phyloP scores from a whole-genome alignment of 1,139 yeast species.

The Nakaseomyces bracarensis region DNA sequence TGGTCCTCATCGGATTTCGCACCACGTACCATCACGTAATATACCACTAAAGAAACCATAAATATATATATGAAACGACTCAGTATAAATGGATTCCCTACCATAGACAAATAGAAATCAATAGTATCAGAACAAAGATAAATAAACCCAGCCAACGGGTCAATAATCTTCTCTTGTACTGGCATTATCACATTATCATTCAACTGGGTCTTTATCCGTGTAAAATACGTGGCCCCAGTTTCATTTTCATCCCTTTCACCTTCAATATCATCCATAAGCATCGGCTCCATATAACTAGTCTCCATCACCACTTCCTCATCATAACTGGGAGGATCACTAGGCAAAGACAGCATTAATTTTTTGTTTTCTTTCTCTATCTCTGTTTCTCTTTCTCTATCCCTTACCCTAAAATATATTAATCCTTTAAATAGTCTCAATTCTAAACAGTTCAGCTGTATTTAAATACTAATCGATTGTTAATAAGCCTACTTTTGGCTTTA shows the following conservation, averaged over 20 bases:
- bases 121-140: slow-evolving; percentile 36
- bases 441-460: no score
- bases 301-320: slow-evolving; percentile 1
- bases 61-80: slow-evolving; percentile 67
- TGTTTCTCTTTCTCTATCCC: no score
- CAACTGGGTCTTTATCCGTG: slow-evolving; percentile 13
- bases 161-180: slow-evolving; percentile 19
- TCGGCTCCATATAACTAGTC: slow-evolving; percentile 1
- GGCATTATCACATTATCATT: slow-evolving; percentile 19
- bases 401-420: no score
- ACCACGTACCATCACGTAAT: slow-evolving; percentile 50
- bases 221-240: slow-evolving; percentile 9
- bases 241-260: not conserved
- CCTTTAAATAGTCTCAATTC: no score
- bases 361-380: not conserved
- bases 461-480: no score
- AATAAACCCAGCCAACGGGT: slow-evolving; percentile 25
- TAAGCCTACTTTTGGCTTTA: no score
- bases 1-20: slow-evolving; percentile 38
- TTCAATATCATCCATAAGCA: not conserved
- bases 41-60: slow-evolving; percentile 49
- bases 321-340: slow-evolving; percentile 3
- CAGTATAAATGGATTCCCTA: slow-evolving; percentile 82
- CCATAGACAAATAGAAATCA: slow-evolving; percentile 50
- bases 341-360: not conserved